Evolutionary conservation across 208 protist genomes (phyloP).

Genomic region (Willaertia magna): DNA sequence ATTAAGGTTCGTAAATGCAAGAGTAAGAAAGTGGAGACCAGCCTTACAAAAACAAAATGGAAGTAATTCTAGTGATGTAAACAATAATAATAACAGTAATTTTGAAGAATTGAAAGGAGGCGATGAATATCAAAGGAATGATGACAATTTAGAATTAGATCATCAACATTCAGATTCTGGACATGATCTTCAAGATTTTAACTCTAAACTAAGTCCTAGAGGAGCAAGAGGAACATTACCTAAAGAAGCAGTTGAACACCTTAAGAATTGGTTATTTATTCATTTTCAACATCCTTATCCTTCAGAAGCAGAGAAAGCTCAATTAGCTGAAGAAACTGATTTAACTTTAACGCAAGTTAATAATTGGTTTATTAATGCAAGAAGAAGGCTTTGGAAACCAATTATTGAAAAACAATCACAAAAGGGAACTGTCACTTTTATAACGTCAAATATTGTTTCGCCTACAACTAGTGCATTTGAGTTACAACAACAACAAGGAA

Average conservation of each 20-base stretch:
- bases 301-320: constrained; percentile 2
- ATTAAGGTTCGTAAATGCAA: not conserved
- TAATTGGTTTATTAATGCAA: constrained; percentile 18
- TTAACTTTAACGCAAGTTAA: constrained; percentile 14
- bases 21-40: not conserved
- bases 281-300: constrained; percentile 13
- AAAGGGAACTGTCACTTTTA: too few relatives aligned
- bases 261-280: not conserved
- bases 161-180: not conserved
- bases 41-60: not conserved
- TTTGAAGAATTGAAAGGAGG: not conserved
- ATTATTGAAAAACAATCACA: not conserved
- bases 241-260: not conserved
- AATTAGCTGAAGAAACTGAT: not conserved
- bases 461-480: too few relatives aligned
- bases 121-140: not conserved
- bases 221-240: not conserved
- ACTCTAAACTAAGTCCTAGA: not conserved
- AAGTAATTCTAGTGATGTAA: too few relatives aligned
- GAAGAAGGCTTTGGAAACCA: constrained; percentile 5
- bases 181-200: not conserved
- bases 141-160: too few relatives aligned
- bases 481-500: too few relatives aligned
- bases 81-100: too few relatives aligned
- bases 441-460: too few relatives aligned